phyloP scores from a whole-genome alignment of 2,329 filamentous ascomycete genomes.

The Trichophyton simii region DNA sequence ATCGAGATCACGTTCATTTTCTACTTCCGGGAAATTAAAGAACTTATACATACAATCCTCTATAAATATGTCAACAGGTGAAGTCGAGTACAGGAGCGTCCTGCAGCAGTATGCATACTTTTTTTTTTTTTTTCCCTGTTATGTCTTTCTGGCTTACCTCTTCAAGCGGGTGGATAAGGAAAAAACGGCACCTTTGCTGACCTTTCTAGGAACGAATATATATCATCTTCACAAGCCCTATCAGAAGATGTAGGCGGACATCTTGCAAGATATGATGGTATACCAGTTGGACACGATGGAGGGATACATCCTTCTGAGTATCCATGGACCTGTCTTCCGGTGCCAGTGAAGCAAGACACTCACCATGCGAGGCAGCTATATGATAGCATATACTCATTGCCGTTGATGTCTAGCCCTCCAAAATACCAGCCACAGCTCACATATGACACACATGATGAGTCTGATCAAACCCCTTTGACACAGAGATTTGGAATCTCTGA shows the following conservation, averaged over 20 bases:
- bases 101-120: background rate
- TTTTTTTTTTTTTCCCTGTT: background rate
- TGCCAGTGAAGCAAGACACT: background rate
- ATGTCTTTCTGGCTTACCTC: background rate
- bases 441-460: conserved; percentile 6
- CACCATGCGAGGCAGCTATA: conserved; percentile 3
- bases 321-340: background rate
- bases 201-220: background rate
- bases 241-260: background rate
- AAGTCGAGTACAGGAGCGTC: background rate
- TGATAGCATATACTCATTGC: conserved; percentile 9
- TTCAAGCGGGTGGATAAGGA: too few species aligned
- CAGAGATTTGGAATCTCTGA: conserved; percentile 6
- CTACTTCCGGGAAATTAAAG: background rate
- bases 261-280: background rate
- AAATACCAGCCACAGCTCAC: conserved; percentile 8
- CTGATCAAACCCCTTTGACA: conserved; percentile 6
- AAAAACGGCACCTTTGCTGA: background rate
- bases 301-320: background rate
- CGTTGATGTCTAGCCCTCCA: background rate
- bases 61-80: background rate
- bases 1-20: background rate
- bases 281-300: background rate
- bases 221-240: background rate
- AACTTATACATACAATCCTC: background rate